Conservation (phyloP, 495 filamentous ascomycete species). For the Neurospora sp. region DNA sequence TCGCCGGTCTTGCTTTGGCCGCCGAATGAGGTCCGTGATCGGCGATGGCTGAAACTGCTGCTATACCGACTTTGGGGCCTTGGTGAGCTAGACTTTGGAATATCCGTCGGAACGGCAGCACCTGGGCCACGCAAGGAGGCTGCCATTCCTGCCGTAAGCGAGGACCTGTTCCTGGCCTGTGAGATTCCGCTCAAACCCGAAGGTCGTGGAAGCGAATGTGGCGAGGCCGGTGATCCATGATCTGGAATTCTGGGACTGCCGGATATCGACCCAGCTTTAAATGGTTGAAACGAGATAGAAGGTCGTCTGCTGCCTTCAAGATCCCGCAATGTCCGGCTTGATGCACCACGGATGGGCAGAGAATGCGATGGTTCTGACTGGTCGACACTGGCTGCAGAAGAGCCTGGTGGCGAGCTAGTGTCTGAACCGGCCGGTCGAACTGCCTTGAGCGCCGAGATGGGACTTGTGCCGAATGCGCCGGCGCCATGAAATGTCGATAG, state of each 20-base stretch:
- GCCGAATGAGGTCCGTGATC: conserved; percentile 64
- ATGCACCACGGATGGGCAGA: conserved; percentile 29
- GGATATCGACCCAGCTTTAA: conserved; percentile 89
- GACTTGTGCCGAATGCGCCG: conserved; percentile 67
- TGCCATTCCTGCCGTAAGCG: conserved; percentile 55
- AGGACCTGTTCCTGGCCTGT: conserved; percentile 59
- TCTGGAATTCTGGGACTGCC: conserved; percentile 56
- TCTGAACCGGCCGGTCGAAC: conserved; percentile 48
- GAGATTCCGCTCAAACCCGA: conserved; percentile 44
- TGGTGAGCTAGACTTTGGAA: conserved; percentile 41
- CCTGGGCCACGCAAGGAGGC: conserved; percentile 47
- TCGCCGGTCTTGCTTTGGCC: conserved; percentile 56
- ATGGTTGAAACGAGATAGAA: conserved; percentile 85
- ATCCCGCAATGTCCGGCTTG: conserved; percentile 34
- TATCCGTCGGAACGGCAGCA: conserved; percentile 47
- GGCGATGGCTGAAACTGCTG: conserved; percentile 53
- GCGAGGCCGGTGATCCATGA: conserved; percentile 44
- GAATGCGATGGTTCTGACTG: conserved; percentile 31
- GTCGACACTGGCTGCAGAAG: conserved; percentile 44
- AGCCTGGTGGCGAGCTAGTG: conserved; percentile 53
- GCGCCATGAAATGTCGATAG: conserved; percentile 86
- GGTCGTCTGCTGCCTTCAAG: conserved; percentile 44
- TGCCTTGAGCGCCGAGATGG: conserved; percentile 73
- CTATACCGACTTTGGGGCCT: conserved; percentile 78
- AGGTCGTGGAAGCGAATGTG: conserved; percentile 44